A percentile compares a stretch with the other conserved stretches of the same genome.
phyloP scores from a whole-genome alignment of 805 yeast species.

The Spathaspora passalidarum region DNA sequence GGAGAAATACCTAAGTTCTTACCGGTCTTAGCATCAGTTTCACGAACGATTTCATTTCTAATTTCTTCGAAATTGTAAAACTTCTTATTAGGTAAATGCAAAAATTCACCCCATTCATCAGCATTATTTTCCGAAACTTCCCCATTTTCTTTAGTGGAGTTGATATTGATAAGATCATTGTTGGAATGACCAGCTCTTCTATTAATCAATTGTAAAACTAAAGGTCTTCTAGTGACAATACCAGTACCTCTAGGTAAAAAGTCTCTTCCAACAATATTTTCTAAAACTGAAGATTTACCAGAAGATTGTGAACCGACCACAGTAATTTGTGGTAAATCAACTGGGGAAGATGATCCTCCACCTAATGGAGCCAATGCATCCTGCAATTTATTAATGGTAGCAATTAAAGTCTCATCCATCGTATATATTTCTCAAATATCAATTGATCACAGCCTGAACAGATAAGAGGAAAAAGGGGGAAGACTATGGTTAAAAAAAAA shows the following conservation, averaged over 20 bases:
- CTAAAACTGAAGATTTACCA: constrained; percentile 87
- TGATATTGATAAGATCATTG: constrained; percentile 43
- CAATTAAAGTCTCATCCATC: constrained; percentile 80
- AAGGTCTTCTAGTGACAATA: constrained; percentile 86
- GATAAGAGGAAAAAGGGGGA: background rate
- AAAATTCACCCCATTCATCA: constrained; percentile 96
- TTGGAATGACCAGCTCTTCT: constrained; percentile 36
- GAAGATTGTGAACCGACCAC: constrained; percentile 91
- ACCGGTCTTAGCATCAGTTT: constrained; percentile 82
- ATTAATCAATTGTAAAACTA: constrained; percentile 78
- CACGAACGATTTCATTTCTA: constrained; percentile 85
- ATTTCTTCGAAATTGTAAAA: constrained; percentile 87
- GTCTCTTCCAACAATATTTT: constrained; percentile 88
- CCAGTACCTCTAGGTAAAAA: constrained; percentile 92
- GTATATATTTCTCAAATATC: too few relatives aligned
- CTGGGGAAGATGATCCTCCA: constrained; percentile 83
- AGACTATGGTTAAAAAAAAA: too few relatives aligned
- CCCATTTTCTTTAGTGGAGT: constrained; percentile 43
- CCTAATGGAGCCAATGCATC: constrained; percentile 98
- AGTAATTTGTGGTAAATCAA: constrained; percentile 91
- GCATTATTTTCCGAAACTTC: constrained; percentile 64
- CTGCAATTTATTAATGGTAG: constrained; percentile 84
- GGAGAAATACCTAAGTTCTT: constrained; percentile 86
- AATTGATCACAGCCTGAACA: too few relatives aligned
- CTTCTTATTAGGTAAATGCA: constrained; percentile 86